Evolutionary conservation across 2,329 filamentous ascomycete genomes (phyloP), one percentile per base, ranked within the genome.

Genomic region (Bipolaris zeicola): DNA sequence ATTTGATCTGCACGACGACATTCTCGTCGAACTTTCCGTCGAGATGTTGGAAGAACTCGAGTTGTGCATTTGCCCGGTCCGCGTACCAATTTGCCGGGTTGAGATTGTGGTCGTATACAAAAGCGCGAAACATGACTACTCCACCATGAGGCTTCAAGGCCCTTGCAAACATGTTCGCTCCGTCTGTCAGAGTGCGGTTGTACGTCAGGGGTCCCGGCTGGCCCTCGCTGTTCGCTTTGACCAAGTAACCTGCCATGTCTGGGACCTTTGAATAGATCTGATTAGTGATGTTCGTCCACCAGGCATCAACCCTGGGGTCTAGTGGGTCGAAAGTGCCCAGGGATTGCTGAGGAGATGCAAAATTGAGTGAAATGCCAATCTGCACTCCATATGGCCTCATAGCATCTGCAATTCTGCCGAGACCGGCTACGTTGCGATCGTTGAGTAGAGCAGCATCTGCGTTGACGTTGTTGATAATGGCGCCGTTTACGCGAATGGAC

Each of bases 111-210:
- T 90, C 81, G 69, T 91, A 90, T 1, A 91, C 87, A 63, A 91
- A 91, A 1, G 88, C 88, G 1, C 89, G 83, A 77, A 88, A 91
- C 83, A 91, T 85, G 50, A 90, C 79, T 31, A 88, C 95, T 73
- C 92, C 92, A 74, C 95, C 95, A 46, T 98, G 96, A 78, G 92
- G 91, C 53, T 96, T 96, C 78, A 89, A 91, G 63, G 91, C 91
- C 64, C 86, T 97, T 74, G 88, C 88, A 62, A 91, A 90, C 53
- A 91, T 75, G 64, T 90, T 90, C 4, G 87, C 88, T 1, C 86
- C 88, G 26, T 90, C 80, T 2, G 88, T 81, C 0, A 91, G 79
- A 0, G 88, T 90, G 10, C 89, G 84, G 65, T 89, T 88, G 75
- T 91, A 91, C 0, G 85, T 87, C 22, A 87, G 64, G 0, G 88